Percentiles rank a stretch among this genome's conserved stretches.
These are phyloP conservation scores for Mycena olivaceomarginata DNA, from an alignment of 768 basidiomycete genomes.

Conservation along the genomic window DNA sequence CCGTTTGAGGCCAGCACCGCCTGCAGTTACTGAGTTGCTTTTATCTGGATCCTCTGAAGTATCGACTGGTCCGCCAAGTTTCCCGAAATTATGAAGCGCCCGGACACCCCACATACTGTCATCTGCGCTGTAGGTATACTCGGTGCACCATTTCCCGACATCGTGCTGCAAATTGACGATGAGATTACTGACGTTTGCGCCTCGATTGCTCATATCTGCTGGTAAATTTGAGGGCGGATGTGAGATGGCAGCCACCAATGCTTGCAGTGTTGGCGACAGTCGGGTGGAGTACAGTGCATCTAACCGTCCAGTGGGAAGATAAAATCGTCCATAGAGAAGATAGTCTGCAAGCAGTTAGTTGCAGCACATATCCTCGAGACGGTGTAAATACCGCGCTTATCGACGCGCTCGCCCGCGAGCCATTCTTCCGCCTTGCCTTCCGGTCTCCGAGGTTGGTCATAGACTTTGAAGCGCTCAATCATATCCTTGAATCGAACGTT, in stretches of 20 bases:
- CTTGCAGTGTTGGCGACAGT: constrained; percentile 86
- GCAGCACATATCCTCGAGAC: constrained; percentile 29
- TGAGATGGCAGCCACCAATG: constrained; percentile 90
- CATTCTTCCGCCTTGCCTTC: constrained; percentile 88
- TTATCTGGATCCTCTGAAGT: constrained; percentile 58
- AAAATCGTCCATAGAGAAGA: constrained; percentile 93
- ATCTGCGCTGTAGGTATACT: constrained; percentile 96
- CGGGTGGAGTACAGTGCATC: constrained; percentile 94
- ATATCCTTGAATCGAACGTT: constrained; percentile 91
- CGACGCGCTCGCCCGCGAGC: constrained; percentile 86
- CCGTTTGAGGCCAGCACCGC: constrained; percentile 74
- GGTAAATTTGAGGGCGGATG: constrained; percentile 77
- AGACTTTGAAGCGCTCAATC: constrained; percentile 91
- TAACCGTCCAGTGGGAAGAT: constrained; percentile 91
- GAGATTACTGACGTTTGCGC: constrained; percentile 76
- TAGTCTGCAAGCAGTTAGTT: constrained; percentile 77
- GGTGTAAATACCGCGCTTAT: constrained; percentile 78
- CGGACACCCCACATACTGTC: constrained; percentile 95
- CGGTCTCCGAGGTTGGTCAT: constrained; percentile 87
- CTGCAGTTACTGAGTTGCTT: constrained; percentile 17
- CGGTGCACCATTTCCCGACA: constrained; percentile 93
- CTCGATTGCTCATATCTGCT: constrained; percentile 64
- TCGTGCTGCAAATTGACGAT: constrained; percentile 95
- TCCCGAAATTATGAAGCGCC: constrained; percentile 94
- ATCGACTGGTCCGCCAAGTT: constrained; percentile 65